Percentiles rank a stretch among this genome's conserved stretches.
phyloP scores from a whole-genome alignment of 441 rosid genomes.

The Lepidium campestre region DNA sequence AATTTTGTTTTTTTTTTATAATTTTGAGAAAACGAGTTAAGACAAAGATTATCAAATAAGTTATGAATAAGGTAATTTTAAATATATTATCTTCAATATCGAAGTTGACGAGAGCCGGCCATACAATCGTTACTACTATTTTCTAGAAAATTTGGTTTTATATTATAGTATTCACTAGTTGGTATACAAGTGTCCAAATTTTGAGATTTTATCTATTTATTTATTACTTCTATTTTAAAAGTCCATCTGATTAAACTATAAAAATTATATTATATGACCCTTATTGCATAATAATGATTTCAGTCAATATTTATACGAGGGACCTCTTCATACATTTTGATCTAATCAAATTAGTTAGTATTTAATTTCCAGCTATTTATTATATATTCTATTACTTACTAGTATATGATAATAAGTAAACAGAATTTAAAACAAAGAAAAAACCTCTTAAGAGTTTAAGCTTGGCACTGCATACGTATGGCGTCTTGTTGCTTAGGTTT shows the following conservation, averaged over 20 bases:
- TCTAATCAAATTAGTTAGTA: background rate
- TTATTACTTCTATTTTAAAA: background rate
- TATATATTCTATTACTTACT: too few relatives aligned
- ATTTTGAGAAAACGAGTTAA: background rate
- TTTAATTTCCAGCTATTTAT: background rate
- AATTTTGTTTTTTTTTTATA: background rate
- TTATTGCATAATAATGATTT: background rate
- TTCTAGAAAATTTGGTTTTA: background rate
- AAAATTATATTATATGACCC: background rate
- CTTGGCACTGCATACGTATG: too few relatives aligned
- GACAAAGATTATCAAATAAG: background rate
- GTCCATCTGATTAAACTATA: conserved; percentile 1
- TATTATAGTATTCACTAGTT: background rate
- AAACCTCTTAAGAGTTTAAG: too few relatives aligned
- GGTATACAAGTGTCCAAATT: conserved; percentile 10
- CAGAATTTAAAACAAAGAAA: too few relatives aligned
- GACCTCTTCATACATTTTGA: background rate
- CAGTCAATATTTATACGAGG: background rate
- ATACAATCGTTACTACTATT: background rate
- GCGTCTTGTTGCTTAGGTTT: background rate
- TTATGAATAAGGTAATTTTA: background rate
- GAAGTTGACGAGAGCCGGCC: conserved; percentile 7
- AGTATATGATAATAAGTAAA: too few relatives aligned
- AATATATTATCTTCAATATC: conserved; percentile 6
- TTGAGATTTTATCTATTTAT: background rate